Percentiles rank a stretch among this genome's conserved stretches.
Evolutionary conservation across 1,284 basidiomycete species (phyloP).

Genomic region (Malassezia brasiliensis): DNA sequence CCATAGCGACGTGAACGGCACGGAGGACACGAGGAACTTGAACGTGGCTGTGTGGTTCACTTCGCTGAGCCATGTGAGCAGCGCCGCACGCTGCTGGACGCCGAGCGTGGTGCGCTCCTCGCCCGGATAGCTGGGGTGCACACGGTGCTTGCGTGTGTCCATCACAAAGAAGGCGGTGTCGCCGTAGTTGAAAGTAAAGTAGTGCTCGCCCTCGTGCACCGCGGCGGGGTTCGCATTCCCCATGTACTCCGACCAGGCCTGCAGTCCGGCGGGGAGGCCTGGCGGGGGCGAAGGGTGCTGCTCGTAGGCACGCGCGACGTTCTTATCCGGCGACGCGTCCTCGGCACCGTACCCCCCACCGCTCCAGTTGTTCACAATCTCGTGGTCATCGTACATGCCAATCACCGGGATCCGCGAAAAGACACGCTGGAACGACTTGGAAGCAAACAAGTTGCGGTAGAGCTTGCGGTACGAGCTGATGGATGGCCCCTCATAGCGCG

Average conservation of each 20-base stretch:
- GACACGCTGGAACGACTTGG: conserved; percentile 37
- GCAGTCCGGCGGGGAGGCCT: conserved; percentile 54
- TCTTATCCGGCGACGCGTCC: neutral
- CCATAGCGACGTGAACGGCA: conserved; percentile 71
- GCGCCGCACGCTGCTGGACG: conserved; percentile 57
- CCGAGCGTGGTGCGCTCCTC: conserved; percentile 64
- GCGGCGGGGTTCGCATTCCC: conserved; percentile 61
- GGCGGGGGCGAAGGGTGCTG: conserved; percentile 54
- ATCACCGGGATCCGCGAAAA: conserved; percentile 41
- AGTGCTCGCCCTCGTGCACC: conserved; percentile 52
- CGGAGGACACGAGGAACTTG: conserved; percentile 69
- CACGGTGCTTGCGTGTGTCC: conserved; percentile 64
- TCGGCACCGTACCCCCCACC: conserved; percentile 18
- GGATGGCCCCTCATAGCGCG: conserved; percentile 47
- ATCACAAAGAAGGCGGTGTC: conserved; percentile 60
- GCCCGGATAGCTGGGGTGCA: conserved; percentile 49
- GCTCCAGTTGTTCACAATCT: conserved; percentile 45
- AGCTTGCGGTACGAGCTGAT: conserved; percentile 35
- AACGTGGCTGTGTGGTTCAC: conserved; percentile 67
- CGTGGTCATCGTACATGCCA: conserved; percentile 46
- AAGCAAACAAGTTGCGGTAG: conserved; percentile 45
- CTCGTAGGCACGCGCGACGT: conserved; percentile 30
- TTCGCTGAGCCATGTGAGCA: conserved; percentile 59
- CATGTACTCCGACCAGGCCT: conserved; percentile 62
- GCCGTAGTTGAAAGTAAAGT: conserved; percentile 52